Conservation (phyloP, 768 basidiomycete genomes). For the Boletellus emodensis region DNA sequence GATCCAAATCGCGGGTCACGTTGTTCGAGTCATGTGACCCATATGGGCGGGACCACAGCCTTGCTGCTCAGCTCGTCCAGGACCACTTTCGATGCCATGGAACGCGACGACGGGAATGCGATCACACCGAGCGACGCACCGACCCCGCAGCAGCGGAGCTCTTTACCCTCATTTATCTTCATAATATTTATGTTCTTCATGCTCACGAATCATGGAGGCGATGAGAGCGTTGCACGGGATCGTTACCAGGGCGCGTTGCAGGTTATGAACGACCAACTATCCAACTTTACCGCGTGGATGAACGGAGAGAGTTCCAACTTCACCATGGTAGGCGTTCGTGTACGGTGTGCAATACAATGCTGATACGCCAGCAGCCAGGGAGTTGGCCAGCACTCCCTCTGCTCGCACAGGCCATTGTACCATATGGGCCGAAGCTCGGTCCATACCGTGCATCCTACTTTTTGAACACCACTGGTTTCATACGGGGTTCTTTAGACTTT, state of each 20-base stretch:
- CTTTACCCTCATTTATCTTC: constrained; percentile 71
- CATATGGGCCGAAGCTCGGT: constrained; percentile 43
- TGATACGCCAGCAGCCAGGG: constrained; percentile 40
- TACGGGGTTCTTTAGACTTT: constrained; percentile 57
- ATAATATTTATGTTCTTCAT: constrained; percentile 72
- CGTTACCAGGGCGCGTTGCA: constrained; percentile 65
- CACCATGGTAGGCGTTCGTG: constrained; percentile 47
- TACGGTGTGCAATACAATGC: neutral
- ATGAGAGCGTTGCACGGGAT: constrained; percentile 59
- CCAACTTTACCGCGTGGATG: constrained; percentile 76
- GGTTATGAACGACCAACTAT: constrained; percentile 53
- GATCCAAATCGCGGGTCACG: neutral
- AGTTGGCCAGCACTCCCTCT: constrained; percentile 40
- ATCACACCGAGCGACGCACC: constrained; percentile 8
- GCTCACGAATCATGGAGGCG: constrained; percentile 71
- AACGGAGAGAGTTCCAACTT: constrained; percentile 66
- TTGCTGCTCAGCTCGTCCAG: neutral
- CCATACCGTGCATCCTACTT: constrained; percentile 56
- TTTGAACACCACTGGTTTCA: constrained; percentile 74
- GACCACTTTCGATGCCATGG: constrained; percentile 21
- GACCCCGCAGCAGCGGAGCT: constrained; percentile 41
- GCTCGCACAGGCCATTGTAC: constrained; percentile 47
- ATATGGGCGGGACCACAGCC: neutral
- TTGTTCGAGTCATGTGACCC: constrained; percentile 21
- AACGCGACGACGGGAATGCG: constrained; percentile 26